Evolutionary conservation across 257 asterid species (phyloP).

Genomic region (Penstemon eatonii): DNA sequence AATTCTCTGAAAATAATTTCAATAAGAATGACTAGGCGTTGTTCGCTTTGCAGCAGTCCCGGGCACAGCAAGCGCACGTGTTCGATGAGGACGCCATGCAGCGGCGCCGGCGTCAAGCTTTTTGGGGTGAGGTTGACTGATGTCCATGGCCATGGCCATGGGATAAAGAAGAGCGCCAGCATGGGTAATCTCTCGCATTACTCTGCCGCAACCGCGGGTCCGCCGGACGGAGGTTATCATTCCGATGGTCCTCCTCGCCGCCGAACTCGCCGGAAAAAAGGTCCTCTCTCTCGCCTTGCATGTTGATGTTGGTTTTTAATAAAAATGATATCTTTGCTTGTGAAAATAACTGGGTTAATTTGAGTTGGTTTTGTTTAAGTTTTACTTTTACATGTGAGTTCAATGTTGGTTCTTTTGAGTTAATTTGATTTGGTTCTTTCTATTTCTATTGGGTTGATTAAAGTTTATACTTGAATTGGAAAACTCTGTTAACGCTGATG

Average conservation of each 20-base stretch:
- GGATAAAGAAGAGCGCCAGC: slow-evolving; percentile 15
- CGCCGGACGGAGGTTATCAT: slow-evolving; percentile 10
- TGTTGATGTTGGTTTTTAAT: not conserved
- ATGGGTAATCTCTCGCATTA: slow-evolving; percentile 15
- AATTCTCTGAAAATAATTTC: not conserved
- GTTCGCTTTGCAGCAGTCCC: slow-evolving; percentile 66
- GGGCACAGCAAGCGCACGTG: slow-evolving; percentile 60
- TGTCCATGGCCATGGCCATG: not conserved
- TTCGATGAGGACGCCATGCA: slow-evolving; percentile 27
- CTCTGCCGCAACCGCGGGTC: not conserved
- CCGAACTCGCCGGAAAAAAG: slow-evolving; percentile 10
- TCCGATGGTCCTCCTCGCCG: slow-evolving; percentile 11
- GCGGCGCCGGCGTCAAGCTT: slow-evolving; percentile 43
- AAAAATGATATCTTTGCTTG: too few species aligned
- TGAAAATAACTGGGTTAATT: too few species aligned
- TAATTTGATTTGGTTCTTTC: not conserved
- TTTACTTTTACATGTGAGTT: not conserved
- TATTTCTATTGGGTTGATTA: not conserved
- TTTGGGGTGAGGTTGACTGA: slow-evolving; percentile 41
- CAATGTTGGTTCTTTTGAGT: not conserved
- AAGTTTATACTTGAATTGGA: not conserved
- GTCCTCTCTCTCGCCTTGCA: not conserved
- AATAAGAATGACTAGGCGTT: slow-evolving; percentile 58
- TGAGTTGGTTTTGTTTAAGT: too few species aligned
- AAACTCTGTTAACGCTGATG: not conserved